Conservation (phyloP, 208 protist genomes). For the Histomonas meleagridis region DNA sequence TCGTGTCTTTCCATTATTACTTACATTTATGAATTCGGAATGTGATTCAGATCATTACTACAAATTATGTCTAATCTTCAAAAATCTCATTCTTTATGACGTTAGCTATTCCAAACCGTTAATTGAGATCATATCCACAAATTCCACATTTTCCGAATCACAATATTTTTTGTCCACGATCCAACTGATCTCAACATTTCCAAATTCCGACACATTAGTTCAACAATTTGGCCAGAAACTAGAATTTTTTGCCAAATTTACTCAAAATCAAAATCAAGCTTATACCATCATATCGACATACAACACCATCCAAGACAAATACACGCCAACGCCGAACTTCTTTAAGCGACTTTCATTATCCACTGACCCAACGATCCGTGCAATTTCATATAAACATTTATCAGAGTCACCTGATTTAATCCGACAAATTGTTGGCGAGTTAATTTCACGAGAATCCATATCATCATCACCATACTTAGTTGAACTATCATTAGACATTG, state of each 20-base stretch:
- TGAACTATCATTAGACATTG: neutral
- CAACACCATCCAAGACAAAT: neutral
- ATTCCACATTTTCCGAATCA: neutral
- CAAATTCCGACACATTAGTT: no score
- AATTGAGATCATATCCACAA: neutral
- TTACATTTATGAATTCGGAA: neutral
- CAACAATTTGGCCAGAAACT: no score
- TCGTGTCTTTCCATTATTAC: neutral
- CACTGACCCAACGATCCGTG: neutral
- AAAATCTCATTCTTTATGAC: neutral
- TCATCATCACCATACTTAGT: neutral
- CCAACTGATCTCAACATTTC: neutral
- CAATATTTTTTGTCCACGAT: neutral
- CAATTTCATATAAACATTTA: neutral
- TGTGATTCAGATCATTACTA: neutral
- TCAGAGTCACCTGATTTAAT: neutral
- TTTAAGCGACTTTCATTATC: neutral
- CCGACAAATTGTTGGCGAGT: neutral
- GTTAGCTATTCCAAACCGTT: neutral
- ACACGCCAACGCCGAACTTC: neutral
- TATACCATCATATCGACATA: neutral
- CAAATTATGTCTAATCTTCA: neutral
- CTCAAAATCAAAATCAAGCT: neutral
- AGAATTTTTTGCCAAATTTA: neutral
- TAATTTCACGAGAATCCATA: neutral